Conservation (phyloP, 805 yeast species). For the Kuraishia ogatae region DNA sequence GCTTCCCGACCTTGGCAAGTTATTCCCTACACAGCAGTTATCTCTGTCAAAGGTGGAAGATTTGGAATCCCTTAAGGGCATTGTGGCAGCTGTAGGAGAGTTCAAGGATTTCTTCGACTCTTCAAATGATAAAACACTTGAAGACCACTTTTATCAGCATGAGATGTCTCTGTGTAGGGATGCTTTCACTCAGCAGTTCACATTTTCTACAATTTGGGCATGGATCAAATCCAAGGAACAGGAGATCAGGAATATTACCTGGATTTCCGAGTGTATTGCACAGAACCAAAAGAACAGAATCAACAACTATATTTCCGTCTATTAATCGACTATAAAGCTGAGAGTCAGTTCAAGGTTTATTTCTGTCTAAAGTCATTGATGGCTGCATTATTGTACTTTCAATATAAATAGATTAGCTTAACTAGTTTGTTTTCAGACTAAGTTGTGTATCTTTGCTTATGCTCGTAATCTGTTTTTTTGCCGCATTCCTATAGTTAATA, state of each 20-base stretch:
- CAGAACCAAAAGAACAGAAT: constrained; percentile 96
- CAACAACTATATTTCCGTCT: constrained; percentile 83
- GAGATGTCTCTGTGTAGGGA: constrained; percentile 90
- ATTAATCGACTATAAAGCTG: constrained; percentile 24
- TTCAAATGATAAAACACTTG: constrained; percentile 53
- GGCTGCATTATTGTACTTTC: constrained; percentile 4
- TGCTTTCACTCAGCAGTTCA: constrained; percentile 95
- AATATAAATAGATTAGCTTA: neutral
- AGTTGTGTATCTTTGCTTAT: no score
- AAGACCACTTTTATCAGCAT: constrained; percentile 86
- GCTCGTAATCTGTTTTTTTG: no score
- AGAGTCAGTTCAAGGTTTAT: no score
- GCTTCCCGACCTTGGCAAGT: constrained; percentile 76
- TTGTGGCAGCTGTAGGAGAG: constrained; percentile 58
- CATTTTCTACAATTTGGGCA: constrained; percentile 87
- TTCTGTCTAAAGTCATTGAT: neutral
- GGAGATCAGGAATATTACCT: constrained; percentile 94
- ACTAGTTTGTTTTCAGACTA: neutral
- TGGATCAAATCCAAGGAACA: constrained; percentile 96
- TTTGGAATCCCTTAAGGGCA: constrained; percentile 66
- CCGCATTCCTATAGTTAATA: no score
- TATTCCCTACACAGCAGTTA: constrained; percentile 63
- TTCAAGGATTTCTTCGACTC: constrained; percentile 51
- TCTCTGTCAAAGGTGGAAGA: constrained; percentile 75
- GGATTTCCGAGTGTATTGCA: constrained; percentile 99